phyloP scores from a whole-genome alignment of 179 eudicot species.

The Drosera spatulata region DNA sequence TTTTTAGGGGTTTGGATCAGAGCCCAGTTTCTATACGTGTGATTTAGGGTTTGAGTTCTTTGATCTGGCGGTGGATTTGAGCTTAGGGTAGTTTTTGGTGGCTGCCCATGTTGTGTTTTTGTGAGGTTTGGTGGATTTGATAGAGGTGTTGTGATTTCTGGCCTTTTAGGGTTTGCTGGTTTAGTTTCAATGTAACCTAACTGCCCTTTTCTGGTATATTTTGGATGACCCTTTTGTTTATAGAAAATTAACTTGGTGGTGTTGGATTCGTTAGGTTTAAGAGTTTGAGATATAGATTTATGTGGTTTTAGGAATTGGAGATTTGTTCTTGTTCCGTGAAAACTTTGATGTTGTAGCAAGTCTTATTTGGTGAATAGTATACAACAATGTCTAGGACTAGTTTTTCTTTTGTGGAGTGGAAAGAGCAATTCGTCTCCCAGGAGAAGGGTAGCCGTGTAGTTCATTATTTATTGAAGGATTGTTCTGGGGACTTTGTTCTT shows the following conservation, averaged over 20 bases:
- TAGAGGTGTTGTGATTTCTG: constrained; percentile 9
- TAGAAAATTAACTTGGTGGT: constrained; percentile 6
- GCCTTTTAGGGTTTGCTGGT: constrained; percentile 15
- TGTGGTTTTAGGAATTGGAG: constrained; percentile 3
- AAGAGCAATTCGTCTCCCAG: constrained; percentile 85
- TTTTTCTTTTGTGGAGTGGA: constrained; percentile 82
- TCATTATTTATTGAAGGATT: constrained; percentile 83
- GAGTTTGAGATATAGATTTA: not conserved
- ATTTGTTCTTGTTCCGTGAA: constrained; percentile 5
- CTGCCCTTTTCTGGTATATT: not conserved
- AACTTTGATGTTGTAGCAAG: constrained; percentile 12
- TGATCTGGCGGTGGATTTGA: constrained; percentile 8
- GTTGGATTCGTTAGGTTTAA: constrained; percentile 5
- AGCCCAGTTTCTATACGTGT: constrained; percentile 11
- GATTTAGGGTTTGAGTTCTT: constrained; percentile 22
- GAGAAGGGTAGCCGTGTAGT: constrained; percentile 90
- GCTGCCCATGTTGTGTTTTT: constrained; percentile 3
- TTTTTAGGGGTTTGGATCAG: constrained; percentile 7
- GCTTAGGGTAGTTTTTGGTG: constrained; percentile 5
- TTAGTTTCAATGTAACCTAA: constrained; percentile 8
- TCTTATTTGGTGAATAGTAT: constrained; percentile 1
- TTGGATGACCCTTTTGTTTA: not conserved
- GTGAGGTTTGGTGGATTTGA: constrained; percentile 1
- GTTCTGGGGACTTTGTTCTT: constrained; percentile 58
- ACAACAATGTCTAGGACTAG: constrained; percentile 40